Evolutionary conservation across 192 early-diverging fungal species (phyloP).

Genomic region (Umbelopsis vinacea): DNA sequence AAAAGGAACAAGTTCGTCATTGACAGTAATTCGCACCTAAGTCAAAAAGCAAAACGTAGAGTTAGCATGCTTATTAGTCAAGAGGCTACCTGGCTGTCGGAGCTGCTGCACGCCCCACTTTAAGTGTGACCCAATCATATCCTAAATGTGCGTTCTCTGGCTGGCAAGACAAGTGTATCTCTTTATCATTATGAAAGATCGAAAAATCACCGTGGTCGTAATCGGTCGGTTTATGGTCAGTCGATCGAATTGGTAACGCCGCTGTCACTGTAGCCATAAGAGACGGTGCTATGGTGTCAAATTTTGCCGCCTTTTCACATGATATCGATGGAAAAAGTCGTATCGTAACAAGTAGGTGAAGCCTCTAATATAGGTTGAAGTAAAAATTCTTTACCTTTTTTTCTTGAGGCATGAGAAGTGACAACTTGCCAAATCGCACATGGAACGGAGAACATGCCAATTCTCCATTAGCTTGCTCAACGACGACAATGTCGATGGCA

Average conservation of each 20-base stretch:
- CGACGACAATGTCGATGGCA: constrained; percentile 98
- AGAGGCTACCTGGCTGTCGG: not conserved
- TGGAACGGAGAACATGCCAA: constrained; percentile 95
- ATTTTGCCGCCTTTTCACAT: not conserved
- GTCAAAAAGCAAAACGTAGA: not conserved
- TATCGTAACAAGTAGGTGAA: too few species aligned
- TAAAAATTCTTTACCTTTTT: constrained; percentile 67
- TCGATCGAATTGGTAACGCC: not conserved
- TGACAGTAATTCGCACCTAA: constrained; percentile 84
- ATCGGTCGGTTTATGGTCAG: not conserved
- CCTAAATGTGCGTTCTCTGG: not conserved
- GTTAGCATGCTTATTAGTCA: constrained; percentile 22
- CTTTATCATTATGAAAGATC: not conserved
- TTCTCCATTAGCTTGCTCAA: constrained; percentile 81
- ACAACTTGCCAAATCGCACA: constrained; percentile 97
- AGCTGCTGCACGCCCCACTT: not conserved
- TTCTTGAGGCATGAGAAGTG: constrained; percentile 87
- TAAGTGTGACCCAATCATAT: not conserved
- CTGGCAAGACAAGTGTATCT: not conserved
- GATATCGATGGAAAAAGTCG: not conserved
- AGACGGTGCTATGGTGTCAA: not conserved
- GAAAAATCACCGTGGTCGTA: not conserved
- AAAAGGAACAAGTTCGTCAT: constrained; percentile 73
- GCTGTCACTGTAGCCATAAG: not conserved
- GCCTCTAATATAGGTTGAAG: not conserved